phyloP scores from a whole-genome alignment of 1,284 basidiomycete species.

The Stereum hirsutum region DNA sequence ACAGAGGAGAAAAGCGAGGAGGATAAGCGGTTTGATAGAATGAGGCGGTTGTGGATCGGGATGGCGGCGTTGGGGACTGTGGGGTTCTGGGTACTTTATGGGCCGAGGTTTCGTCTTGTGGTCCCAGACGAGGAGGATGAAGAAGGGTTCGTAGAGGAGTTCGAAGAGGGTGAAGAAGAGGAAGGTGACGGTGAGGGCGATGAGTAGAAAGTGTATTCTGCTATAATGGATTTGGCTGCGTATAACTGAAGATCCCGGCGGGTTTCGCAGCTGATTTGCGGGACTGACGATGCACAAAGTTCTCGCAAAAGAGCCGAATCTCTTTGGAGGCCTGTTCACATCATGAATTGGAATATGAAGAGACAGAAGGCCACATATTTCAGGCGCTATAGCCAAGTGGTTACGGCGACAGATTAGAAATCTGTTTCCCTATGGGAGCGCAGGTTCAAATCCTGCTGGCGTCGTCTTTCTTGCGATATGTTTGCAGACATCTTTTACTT shows the following conservation, averaged over 20 bases:
- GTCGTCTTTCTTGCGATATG: conserved; percentile 36
- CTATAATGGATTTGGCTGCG: too few relatives aligned
- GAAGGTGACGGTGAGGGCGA: not conserved
- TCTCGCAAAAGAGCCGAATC: too few relatives aligned
- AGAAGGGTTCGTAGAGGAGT: conserved; percentile 8
- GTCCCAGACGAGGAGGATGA: conserved; percentile 15
- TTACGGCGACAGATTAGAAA: conserved; percentile 54
- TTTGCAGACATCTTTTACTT: too few relatives aligned
- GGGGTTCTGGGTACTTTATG: conserved; percentile 8
- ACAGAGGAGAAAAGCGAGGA: conserved; percentile 8
- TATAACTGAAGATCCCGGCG: too few relatives aligned
- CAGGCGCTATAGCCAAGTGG: conserved; percentile 44
- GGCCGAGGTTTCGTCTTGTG: conserved; percentile 7
- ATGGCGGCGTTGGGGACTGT: conserved; percentile 9
- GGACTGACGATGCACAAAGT: too few relatives aligned
- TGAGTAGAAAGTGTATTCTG: not conserved
- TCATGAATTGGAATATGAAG: not conserved
- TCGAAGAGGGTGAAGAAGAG: not conserved
- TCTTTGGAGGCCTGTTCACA: too few relatives aligned
- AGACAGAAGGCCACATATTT: not conserved
- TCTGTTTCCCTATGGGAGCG: conserved; percentile 54
- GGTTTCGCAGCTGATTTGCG: too few relatives aligned
- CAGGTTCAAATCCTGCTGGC: conserved; percentile 68
- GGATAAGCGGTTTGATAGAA: conserved; percentile 9
- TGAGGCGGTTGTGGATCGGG: conserved; percentile 11